These are phyloP conservation scores for Myxozyma kluyveri DNA, from an alignment of 805 yeast genomes.

Conservation along the genomic window DNA sequence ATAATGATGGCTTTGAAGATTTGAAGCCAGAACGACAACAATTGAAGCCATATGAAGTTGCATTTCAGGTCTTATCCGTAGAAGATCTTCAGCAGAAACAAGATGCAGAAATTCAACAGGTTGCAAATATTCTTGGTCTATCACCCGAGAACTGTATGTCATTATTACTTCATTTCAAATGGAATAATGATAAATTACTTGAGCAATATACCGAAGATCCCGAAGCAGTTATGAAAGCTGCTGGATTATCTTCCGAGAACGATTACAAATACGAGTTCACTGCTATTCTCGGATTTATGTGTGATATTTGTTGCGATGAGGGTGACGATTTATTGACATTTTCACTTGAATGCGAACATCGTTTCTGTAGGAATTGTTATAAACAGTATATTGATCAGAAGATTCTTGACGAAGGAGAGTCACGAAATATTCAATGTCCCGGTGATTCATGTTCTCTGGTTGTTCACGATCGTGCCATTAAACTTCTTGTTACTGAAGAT, in stretches of 20 bases:
- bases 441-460: conserved; percentile 51
- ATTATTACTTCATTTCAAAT: conserved; percentile 49
- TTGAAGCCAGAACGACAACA: conserved; percentile 29
- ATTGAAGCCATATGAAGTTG: conserved; percentile 32
- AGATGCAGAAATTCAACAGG: conserved; percentile 38
- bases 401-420: conserved; percentile 38
- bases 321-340: conserved; percentile 43
- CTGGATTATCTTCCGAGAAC: conserved; percentile 36
- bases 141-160: conserved; percentile 44
- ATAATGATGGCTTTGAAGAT: conserved; percentile 30
- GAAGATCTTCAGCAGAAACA: conserved; percentile 35
- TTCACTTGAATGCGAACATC: conserved; percentile 65
- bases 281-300: conserved; percentile 42
- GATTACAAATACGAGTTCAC: conserved; percentile 24
- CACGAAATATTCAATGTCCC: conserved; percentile 58
- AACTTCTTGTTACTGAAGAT: conserved; percentile 40
- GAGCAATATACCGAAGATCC: conserved; percentile 54
- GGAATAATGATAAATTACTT: conserved; percentile 59
- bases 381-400: conserved; percentile 53
- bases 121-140: conserved; percentile 42
- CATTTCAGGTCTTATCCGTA: conserved; percentile 29
- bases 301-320: conserved; percentile 73
- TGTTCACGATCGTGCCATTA: conserved; percentile 38
- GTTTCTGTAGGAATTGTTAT: conserved; percentile 69
- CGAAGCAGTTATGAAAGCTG: conserved; percentile 38